Evolutionary conservation across 305 asterid genomes (phyloP).

Genomic region (Solanum hybrid): DNA sequence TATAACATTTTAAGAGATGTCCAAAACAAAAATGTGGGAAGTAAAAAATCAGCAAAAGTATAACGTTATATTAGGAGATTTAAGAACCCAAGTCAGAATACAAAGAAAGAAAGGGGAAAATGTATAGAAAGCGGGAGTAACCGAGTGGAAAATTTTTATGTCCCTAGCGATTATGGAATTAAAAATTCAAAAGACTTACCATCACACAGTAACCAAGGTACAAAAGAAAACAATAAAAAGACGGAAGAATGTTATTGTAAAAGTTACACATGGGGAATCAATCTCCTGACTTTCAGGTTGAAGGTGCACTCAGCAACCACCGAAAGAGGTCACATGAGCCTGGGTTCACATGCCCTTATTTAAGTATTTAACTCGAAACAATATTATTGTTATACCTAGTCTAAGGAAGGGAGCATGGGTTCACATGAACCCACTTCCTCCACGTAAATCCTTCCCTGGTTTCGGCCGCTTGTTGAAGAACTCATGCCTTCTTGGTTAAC

Average conservation of each 20-base stretch:
- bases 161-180: background rate
- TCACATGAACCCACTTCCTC: background rate
- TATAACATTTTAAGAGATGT: background rate
- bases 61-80: background rate
- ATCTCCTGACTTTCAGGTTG: background rate
- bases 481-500: background rate
- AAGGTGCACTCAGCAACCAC: background rate
- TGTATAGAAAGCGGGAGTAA: background rate
- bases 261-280: background rate
- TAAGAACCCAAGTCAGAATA: background rate
- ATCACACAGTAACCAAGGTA: background rate
- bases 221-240: background rate
- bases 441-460: background rate
- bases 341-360: background rate
- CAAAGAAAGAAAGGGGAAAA: background rate
- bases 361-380: background rate
- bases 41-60: background rate
- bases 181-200: background rate
- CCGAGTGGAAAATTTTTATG: background rate
- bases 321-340: background rate
- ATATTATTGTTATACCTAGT: background rate
- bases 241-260: background rate
- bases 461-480: background rate
- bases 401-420: background rate
- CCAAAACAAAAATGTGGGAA: background rate